Evolutionary conservation across 805 yeast species (phyloP), one percentile per base, ranked within the genome.

Genomic region (Cephaloascus albidus): DNA sequence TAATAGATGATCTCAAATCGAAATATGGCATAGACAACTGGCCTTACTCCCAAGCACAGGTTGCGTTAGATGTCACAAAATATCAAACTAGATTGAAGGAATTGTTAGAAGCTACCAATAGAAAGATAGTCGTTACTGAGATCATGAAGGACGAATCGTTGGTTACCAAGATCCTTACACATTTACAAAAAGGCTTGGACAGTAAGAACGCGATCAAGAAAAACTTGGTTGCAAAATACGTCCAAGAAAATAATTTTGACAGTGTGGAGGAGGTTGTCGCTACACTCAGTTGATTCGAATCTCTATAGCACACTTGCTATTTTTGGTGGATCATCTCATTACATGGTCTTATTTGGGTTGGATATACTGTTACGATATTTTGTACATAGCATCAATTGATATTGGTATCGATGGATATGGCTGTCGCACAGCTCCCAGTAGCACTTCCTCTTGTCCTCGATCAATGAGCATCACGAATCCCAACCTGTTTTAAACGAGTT

Each of bases 161-260:
- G 48, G 49, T 42, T 43, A 60, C 51, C 50, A 41, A 47, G 18
- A 60, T 63, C 36, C 45, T 66, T 37, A 63, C 59, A 17, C 52
- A 57, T 38, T 59, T 57, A 38, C 40, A 47, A n/a, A 49, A 66
- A 17, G 65, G 53, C 26, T 56, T 56, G 28, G 66, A 68, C 20
- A 55, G 72, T 45, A 72, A 74, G 53, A 64, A 63, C 38, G 69
- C 70, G 55, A 76, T 80, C 18, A 77, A 70, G 53, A 85, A 84
- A 65, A 88, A 88, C 57, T 59, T 85, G 36, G 58, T 85, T 49
- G 72, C 87, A 54, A 85, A 83, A 59, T 80, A 71, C 55, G 61
- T 78, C 20, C 61, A 72, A 48, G 62, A 65, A 32, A 45, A 47
- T 28, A 43, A 51, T 12, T 50, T 33, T 30, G 17, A 28, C 18